Evolutionary conservation across 2,329 filamentous ascomycete genomes (phyloP).

Genomic region (Fonsecaea multimorphosa): DNA sequence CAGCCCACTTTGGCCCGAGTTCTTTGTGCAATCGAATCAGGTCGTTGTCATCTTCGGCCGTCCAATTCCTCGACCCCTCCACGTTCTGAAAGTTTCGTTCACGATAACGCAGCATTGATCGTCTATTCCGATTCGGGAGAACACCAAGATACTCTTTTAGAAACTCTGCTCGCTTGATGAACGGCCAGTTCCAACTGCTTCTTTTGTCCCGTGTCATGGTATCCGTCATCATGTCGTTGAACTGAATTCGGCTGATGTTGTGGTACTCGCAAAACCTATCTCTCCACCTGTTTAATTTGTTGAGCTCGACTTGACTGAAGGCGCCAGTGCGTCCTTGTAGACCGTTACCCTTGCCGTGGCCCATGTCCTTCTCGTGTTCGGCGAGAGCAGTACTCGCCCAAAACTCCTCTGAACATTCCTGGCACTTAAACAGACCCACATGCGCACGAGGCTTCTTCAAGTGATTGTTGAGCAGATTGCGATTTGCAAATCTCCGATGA

Average conservation of each 20-base stretch:
- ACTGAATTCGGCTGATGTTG: constrained; percentile 31
- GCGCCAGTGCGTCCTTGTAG: constrained; percentile 27
- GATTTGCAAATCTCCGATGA: constrained; percentile 19
- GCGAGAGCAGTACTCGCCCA: constrained; percentile 21
- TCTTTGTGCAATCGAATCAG: constrained; percentile 44
- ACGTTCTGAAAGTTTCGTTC: constrained; percentile 50
- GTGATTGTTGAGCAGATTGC: constrained; percentile 18
- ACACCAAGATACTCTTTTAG: constrained; percentile 46
- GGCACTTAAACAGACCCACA: constrained; percentile 19
- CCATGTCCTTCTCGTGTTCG: constrained; percentile 32
- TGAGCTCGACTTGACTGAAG: constrained; percentile 34
- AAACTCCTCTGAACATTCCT: constrained; percentile 26
- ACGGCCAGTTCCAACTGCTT: constrained; percentile 27
- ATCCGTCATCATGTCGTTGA: constrained; percentile 40
- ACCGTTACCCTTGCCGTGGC: constrained; percentile 28
- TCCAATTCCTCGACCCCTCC: constrained; percentile 50
- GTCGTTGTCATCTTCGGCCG: constrained; percentile 49
- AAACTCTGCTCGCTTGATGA: constrained; percentile 45
- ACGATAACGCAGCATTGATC: constrained; percentile 52
- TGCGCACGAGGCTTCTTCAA: constrained; percentile 26
- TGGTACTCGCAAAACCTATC: constrained; percentile 37
- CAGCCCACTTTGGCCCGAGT: constrained; percentile 47
- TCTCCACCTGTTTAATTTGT: constrained; percentile 34
- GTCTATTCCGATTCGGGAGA: constrained; percentile 46
- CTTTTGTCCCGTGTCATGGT: constrained; percentile 25